A percentile compares a stretch with the other conserved stretches of the same genome.
phyloP scores from a whole-genome alignment of 257 asterid genomes.

The Capsicum pubescens region DNA sequence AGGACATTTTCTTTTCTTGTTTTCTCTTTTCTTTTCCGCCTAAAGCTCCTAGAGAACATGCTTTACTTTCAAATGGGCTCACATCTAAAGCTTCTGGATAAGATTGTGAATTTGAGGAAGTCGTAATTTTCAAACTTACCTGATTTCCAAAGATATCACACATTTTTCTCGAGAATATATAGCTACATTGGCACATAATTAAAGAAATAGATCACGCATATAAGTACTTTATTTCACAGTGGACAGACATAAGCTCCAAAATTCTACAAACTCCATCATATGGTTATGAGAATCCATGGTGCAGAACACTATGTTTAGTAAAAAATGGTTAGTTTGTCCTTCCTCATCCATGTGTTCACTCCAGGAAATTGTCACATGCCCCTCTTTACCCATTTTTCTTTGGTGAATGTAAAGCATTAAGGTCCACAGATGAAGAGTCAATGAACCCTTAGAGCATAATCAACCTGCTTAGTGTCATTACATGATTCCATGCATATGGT shows the following conservation, averaged over 20 bases:
- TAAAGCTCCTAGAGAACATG: neutral
- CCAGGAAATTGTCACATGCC: neutral
- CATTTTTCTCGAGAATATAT: neutral
- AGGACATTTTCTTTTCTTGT: neutral
- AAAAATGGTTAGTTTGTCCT: conserved; percentile 12
- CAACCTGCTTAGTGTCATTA: neutral
- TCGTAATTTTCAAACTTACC: neutral
- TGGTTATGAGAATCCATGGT: neutral
- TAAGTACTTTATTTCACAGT: neutral
- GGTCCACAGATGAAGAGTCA: conserved; percentile 8
- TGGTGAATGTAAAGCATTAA: neutral
- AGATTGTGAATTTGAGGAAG: conserved; percentile 10
- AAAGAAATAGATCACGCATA: neutral
- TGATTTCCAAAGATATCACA: neutral
- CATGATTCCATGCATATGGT: conserved; percentile 16
- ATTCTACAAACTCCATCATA: neutral
- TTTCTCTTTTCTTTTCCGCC: neutral
- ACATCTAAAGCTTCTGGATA: neutral
- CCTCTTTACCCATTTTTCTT: neutral
- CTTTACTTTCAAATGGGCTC: neutral
- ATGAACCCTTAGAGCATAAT: neutral
- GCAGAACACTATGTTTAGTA: conserved; percentile 10
- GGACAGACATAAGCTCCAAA: neutral
- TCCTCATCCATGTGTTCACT: conserved; percentile 1
- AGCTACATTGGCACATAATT: neutral